Percentiles rank a stretch among this genome's conserved stretches.
Evolutionary conservation across 2,329 filamentous ascomycete species (phyloP).

Genomic region (Dothidotthia symphoricarpi): DNA sequence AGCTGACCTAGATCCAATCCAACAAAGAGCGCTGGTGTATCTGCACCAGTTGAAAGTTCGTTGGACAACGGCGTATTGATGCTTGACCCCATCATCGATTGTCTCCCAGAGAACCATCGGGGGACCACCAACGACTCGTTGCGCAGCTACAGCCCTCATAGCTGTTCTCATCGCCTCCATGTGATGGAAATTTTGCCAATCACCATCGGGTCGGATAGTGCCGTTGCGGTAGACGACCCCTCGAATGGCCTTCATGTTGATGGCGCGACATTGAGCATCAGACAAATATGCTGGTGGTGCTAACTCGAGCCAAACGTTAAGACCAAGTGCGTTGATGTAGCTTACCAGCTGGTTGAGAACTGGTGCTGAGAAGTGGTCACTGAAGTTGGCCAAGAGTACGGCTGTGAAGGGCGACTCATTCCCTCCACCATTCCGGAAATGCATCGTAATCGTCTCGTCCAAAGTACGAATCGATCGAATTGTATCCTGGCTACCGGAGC

Average conservation of each 20-base stretch:
- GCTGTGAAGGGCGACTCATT: constrained; percentile 40
- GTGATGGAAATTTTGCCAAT: constrained; percentile 48
- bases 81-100: constrained; percentile 38
- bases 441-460: constrained; percentile 2
- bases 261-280: constrained; percentile 29
- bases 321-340: constrained; percentile 36
- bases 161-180: constrained; percentile 44
- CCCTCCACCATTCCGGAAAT: background rate
- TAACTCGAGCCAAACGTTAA: constrained; percentile 47
- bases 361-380: constrained; percentile 25
- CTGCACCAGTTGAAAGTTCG: constrained; percentile 49
- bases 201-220: constrained; percentile 43
- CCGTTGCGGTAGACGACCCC: constrained; percentile 46
- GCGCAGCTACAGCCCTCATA: constrained; percentile 48
- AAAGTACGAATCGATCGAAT: background rate
- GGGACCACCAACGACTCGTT: constrained; percentile 42
- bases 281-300: constrained; percentile 43
- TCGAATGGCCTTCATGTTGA: constrained; percentile 38
- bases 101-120: constrained; percentile 49
- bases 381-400: constrained; percentile 32
- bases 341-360: constrained; percentile 35
- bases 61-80: constrained; percentile 46
- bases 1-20: constrained; percentile 44
- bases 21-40: constrained; percentile 48
- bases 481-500: background rate